Evolutionary conservation across 2,329 filamentous ascomycete genomes (phyloP), one percentile per base, ranked within the genome.

Genomic region (Aureobasidium lini): DNA sequence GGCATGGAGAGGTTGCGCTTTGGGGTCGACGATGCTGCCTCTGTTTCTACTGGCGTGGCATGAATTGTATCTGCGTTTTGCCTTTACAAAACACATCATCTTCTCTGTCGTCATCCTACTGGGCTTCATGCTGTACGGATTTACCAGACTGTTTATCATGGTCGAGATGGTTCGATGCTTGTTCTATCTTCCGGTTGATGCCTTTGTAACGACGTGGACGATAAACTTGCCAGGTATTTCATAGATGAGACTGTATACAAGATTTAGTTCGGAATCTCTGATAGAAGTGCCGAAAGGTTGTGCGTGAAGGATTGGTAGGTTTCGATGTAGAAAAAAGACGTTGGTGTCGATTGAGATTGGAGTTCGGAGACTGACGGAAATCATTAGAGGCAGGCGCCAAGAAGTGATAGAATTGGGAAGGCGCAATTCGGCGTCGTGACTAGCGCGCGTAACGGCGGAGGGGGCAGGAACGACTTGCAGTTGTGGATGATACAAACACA

Each of bases 401-500:
- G 50, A 42, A 36, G 40, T 28, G 39, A 32, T 16, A 31, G 29
- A 28, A 54, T 54, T 54, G 37, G 50, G 50, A 54, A 54, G 50
- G 50, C 50, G 50, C 49, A 53, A 53, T 53, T 53, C 48, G 48
- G 31, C 15, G 5, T n/a, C 11, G 36, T 9, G 15, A 29, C n/a
- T 54, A 54, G 50, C 50, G 50, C 50, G 50, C 23, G 18, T 34
- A 54, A 54, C 50, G 50, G 50, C 50, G 37, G 50, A 54, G 50
- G 37, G 49, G 50, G 50, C 50, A 54, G 50, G 50, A 53, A 54
- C 50, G 50, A 54, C 50, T 28, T 16, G 28, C 28, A 37, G 29
- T 43, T n/a, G 50, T 50, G 36, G 4, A 52, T 8, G 36, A 52
- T 40, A 52, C 48, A 52, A 52, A 52, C 48, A 52, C 48, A 52